Evolutionary conservation across 106 monocot genomes (phyloP).

Genomic region (Iris macrosiphon): DNA sequence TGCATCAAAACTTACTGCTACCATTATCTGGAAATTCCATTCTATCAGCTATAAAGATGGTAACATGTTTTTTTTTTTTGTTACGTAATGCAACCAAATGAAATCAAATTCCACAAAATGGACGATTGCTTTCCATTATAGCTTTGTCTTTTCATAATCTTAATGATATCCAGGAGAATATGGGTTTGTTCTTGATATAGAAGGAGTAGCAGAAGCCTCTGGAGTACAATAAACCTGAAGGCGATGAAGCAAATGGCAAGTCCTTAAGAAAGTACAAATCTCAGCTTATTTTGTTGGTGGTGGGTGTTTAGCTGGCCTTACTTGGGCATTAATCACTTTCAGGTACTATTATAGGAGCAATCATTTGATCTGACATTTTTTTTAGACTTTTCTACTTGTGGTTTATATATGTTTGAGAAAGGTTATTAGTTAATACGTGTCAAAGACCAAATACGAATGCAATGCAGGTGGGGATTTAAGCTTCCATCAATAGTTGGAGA

Average conservation of each 20-base stretch:
- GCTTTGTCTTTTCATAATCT: no score
- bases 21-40: no score
- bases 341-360: constrained; percentile 34
- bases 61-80: no score
- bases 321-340: constrained; percentile 65
- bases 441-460: constrained; percentile 5
- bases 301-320: constrained; percentile 49
- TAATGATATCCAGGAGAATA: no score
- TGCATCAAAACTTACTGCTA: no score
- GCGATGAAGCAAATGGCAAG: not conserved
- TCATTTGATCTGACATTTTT: no score
- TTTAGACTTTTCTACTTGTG: not conserved
- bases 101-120: no score
- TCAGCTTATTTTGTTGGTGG: constrained; percentile 21
- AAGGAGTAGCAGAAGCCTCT: constrained; percentile 22
- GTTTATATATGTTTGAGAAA: not conserved
- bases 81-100: no score
- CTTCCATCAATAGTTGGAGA: constrained; percentile 49
- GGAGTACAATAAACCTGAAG: constrained; percentile 13
- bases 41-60: no score
- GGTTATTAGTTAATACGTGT: not conserved
- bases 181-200: constrained; percentile 9
- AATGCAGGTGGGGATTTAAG: constrained; percentile 50
- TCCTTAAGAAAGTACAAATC: constrained; percentile 4
- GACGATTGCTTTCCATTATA: no score